Conservation (phyloP, 768 basidiomycete species). For the Mycena olivaceomarginata region DNA sequence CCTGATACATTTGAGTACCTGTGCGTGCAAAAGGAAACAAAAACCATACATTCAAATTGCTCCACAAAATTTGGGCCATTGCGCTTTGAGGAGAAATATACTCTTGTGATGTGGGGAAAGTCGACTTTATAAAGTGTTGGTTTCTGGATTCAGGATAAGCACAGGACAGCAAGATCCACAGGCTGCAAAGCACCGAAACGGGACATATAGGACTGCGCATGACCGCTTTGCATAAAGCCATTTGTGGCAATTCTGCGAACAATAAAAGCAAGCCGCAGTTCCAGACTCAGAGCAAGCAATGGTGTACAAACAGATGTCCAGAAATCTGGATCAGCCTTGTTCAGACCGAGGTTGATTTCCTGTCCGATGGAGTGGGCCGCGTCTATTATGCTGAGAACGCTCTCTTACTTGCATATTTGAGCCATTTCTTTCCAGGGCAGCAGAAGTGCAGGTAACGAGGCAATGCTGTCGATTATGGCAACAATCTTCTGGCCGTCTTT, state of each 20-base stretch:
- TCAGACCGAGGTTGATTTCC: constrained; percentile 78
- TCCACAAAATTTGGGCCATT: constrained; percentile 61
- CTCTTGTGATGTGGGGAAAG: constrained; percentile 73
- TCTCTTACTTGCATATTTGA: constrained; percentile 76
- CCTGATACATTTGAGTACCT: too few species aligned
- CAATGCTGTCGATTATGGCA: constrained; percentile 82
- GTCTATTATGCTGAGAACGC: too few species aligned
- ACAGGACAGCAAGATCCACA: neutral
- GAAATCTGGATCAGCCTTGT: constrained; percentile 79
- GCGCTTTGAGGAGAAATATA: constrained; percentile 69
- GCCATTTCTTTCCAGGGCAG: constrained; percentile 90
- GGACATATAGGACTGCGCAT: constrained; percentile 85
- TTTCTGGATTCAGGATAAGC: constrained; percentile 64
- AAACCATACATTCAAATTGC: constrained; percentile 65
- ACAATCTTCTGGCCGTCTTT: constrained; percentile 65
- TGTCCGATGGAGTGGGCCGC: too few species aligned
- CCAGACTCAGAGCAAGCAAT: neutral
- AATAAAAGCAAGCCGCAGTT: neutral
- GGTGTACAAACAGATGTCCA: constrained; percentile 79
- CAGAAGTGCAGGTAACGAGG: constrained; percentile 76
- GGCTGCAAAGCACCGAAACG: constrained; percentile 61
- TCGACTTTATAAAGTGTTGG: constrained; percentile 76
- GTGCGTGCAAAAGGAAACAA: too few species aligned
- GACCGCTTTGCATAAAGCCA: constrained; percentile 87
- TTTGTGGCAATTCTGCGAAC: constrained; percentile 85